Conservation (phyloP, 2,329 filamentous ascomycete genomes). For the Colletotrichum sojae region DNA sequence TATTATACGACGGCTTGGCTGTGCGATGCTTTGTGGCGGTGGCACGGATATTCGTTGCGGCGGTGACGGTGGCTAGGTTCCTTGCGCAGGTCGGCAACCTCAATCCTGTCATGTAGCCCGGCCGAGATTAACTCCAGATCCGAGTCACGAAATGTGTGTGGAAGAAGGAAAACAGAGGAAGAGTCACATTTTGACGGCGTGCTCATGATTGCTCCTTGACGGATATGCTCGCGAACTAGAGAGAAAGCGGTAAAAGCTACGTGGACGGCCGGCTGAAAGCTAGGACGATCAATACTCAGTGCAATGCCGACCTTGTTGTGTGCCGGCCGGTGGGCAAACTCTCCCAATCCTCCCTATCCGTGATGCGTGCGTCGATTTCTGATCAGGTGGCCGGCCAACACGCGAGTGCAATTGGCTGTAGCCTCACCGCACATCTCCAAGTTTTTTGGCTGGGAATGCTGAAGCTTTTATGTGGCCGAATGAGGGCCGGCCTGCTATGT, state of each 20-base stretch:
- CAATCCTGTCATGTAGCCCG: not conserved
- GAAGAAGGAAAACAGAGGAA: too few relatives aligned
- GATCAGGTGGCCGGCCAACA: not conserved
- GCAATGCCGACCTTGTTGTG: conserved; percentile 12
- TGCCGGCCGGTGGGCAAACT: not conserved
- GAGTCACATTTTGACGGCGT: too few relatives aligned
- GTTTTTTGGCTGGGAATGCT: too few relatives aligned
- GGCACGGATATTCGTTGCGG: not conserved
- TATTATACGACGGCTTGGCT: conserved; percentile 28
- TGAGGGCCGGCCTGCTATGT: too few relatives aligned
- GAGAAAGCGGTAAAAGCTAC: conserved; percentile 16
- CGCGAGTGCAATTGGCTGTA: too few relatives aligned
- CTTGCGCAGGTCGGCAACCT: not conserved
- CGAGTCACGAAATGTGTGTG: not conserved
- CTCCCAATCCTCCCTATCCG: not conserved
- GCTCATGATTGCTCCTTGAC: not conserved
- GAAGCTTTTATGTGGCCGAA: too few relatives aligned
- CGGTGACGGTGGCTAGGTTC: not conserved
- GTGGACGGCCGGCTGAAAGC: not conserved
- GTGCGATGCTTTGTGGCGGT: not conserved
- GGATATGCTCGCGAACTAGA: conserved; percentile 14
- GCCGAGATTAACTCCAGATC: conserved; percentile 12
- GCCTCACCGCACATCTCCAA: too few relatives aligned
- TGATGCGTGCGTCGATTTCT: not conserved
- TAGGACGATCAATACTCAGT: not conserved